These are phyloP conservation scores for Mollisiaceae sp. DNA, from an alignment of 2,329 filamentous ascomycete species.

Conservation along the genomic window DNA sequence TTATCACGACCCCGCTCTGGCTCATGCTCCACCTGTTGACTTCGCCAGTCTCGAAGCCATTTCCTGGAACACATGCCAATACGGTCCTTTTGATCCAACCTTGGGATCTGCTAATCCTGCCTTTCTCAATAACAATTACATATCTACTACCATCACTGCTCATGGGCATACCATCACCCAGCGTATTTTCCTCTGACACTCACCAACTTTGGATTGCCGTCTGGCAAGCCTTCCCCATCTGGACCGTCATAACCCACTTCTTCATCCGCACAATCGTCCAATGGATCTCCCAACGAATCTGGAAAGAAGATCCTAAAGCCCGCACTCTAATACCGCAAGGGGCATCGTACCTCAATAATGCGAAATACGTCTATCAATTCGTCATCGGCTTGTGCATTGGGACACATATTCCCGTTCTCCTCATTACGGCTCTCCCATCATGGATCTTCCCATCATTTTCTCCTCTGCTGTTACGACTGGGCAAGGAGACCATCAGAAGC, in stretches of 20 bases:
- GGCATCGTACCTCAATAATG: slow-evolving; percentile 32
- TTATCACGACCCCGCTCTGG: slow-evolving; percentile 50
- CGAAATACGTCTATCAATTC: slow-evolving; percentile 40
- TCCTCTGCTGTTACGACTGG: slow-evolving; percentile 40
- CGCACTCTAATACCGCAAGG: slow-evolving; percentile 35
- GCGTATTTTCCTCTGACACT: slow-evolving; percentile 44
- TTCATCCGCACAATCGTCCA: slow-evolving; percentile 29
- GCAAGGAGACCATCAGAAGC: slow-evolving; percentile 44
- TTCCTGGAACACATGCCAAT: slow-evolving; percentile 44
- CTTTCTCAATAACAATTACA: slow-evolving; percentile 48
- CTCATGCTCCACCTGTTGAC: slow-evolving; percentile 49
- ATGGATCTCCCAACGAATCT: slow-evolving; percentile 29
- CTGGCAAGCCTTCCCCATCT: slow-evolving; percentile 57
- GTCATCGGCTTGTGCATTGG: slow-evolving; percentile 47
- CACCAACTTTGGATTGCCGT: slow-evolving; percentile 54
- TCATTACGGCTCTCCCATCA: slow-evolving; percentile 48
- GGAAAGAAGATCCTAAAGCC: slow-evolving; percentile 27
- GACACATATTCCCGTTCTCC: slow-evolving; percentile 47
- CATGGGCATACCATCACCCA: slow-evolving; percentile 50
- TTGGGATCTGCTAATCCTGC: slow-evolving; percentile 42
- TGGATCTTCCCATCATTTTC: slow-evolving; percentile 44
- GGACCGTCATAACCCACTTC: slow-evolving; percentile 48
- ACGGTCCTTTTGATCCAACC: slow-evolving; percentile 38
- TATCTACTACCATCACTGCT: slow-evolving; percentile 51
- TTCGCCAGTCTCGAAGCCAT: slow-evolving; percentile 45